Conservation (phyloP, 208 protist genomes). For the Leishmania arabica region DNA sequence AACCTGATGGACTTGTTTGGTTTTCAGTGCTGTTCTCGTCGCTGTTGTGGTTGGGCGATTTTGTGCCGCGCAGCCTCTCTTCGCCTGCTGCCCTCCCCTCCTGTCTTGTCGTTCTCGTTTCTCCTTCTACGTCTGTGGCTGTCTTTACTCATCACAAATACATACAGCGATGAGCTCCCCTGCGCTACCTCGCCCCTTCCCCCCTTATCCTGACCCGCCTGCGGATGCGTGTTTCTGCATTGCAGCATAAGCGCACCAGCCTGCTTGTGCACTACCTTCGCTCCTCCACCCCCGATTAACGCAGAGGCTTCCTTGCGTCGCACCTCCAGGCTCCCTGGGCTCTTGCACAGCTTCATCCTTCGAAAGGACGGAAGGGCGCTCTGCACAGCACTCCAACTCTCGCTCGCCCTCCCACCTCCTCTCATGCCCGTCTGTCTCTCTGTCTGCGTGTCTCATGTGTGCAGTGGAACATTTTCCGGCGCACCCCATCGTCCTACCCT, state of each 20-base stretch:
- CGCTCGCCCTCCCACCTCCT: background rate
- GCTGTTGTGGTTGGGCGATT: background rate
- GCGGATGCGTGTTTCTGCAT: background rate
- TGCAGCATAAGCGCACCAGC: background rate
- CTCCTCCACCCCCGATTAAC: background rate
- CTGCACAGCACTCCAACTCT: background rate
- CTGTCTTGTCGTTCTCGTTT: background rate
- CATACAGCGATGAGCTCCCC: background rate
- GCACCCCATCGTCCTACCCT: background rate
- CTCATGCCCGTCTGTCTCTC: background rate
- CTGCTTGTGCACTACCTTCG: background rate
- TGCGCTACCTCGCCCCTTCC: background rate
- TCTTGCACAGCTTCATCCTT: background rate
- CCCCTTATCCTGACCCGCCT: background rate
- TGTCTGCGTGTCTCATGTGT: background rate
- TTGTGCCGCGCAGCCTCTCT: background rate
- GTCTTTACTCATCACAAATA: background rate
- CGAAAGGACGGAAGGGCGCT: background rate
- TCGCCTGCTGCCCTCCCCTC: background rate
- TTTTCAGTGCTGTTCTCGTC: background rate
- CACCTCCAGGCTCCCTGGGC: background rate
- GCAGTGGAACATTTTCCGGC: background rate
- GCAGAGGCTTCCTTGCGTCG: background rate
- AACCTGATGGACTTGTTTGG: background rate
- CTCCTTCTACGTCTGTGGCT: background rate